Base-by-base conservation (phyloP, 2,329 filamentous ascomycete genomes). In the Zopfia rhizophila region DNA sequence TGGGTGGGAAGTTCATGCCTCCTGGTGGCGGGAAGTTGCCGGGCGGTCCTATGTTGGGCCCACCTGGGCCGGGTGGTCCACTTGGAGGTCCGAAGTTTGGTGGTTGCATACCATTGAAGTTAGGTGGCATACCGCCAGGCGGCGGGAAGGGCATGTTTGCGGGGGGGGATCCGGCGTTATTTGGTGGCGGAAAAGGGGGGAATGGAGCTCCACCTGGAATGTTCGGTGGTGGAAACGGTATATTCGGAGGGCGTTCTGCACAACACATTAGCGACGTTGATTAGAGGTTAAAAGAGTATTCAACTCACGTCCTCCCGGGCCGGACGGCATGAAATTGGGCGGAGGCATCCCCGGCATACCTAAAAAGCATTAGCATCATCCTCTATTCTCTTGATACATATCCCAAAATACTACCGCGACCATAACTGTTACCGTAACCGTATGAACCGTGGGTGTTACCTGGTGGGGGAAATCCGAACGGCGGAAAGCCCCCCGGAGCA, bases 401-500 rank as follows among this genome's bases (percentile, higher is more conserved):
- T 16, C 54, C 55, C 8, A 40, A 35, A 48, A 55, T 47, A 16
- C 36, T 22, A 25, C 16, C 54, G 53, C 48, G 60, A 56, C 7
- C 53, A 53, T 53, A 56, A 63, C 14, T 28, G 7, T 13, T 11
- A 30, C 16, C 7, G 8, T 16, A 16, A 5, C 14, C 14, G 10
- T 3, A 3, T 29, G 23, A n/a, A 3, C 25, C 13, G 10, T 14
- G 11, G 7, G 29, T 50, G 53, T 51, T 65, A 48, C 64, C 65
- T 46, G 49, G 48, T 27, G 47, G 54, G n/a, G 61, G 58, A 40
- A 72, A 61, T 66, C 80, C 84, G 12, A 45, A 42, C 11, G 43
- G 42, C 84, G 31, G 86, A 85, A 67, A 90, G 87, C 48, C 76
- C 79, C n/a, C 73, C 56, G 81, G 78, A 22, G 80, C 63, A 50